A percentile compares a stretch with the other conserved stretches of the same genome.
phyloP scores from a whole-genome alignment of 2,329 filamentous ascomycete species.

The Epichloe gansuensis region DNA sequence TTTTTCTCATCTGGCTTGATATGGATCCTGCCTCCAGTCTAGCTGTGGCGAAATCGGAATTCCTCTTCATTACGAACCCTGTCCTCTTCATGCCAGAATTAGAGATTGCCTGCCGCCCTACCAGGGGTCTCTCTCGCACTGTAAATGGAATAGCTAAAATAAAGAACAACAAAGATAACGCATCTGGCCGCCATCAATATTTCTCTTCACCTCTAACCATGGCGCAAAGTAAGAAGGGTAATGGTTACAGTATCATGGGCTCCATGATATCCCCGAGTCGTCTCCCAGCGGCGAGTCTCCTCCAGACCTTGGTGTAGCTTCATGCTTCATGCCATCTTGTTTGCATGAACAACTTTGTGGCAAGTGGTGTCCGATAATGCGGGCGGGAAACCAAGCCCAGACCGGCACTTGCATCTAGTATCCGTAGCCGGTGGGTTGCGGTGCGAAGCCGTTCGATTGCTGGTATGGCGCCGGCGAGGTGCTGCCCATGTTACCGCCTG shows the following conservation, averaged over 20 bases:
- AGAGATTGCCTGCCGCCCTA: neutral
- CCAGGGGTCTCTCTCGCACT: neutral
- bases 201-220: conserved; percentile 2
- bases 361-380: neutral
- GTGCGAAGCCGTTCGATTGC: conserved; percentile 77
- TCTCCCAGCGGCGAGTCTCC: neutral
- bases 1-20: conserved; percentile 4
- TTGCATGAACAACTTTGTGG: neutral
- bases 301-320: neutral
- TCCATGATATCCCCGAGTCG: conserved; percentile 13
- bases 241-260: conserved; percentile 9
- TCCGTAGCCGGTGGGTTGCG: conserved; percentile 73
- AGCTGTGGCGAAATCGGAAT: conserved; percentile 1
- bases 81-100: neutral
- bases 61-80: neutral
- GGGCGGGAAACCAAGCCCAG: conserved; percentile 13
- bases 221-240: neutral
- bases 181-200: conserved; percentile 1
- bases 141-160: neutral
- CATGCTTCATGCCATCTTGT: neutral
- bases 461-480: conserved; percentile 54
- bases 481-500: conserved; percentile 38
- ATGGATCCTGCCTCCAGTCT: conserved; percentile 3
- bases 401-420: conserved; percentile 32
- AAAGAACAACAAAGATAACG: neutral